These are phyloP conservation scores for Colletotrichum sp. DNA, from an alignment of 2,329 filamentous ascomycete species.

Conservation along the genomic window DNA sequence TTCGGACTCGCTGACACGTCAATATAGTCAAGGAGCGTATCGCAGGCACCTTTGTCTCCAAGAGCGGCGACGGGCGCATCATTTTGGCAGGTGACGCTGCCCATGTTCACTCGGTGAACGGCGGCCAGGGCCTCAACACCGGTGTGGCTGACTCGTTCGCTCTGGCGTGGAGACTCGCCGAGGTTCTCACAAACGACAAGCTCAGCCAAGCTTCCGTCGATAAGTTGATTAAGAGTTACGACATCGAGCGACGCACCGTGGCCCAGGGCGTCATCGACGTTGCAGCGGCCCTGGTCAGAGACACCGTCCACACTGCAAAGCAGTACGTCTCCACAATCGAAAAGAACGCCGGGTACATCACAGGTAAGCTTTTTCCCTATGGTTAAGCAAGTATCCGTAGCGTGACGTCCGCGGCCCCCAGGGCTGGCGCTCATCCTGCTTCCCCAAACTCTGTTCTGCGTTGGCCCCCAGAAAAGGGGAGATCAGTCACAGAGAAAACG, in stretches of 20 bases:
- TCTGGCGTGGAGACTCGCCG: constrained; percentile 56
- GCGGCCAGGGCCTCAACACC: constrained; percentile 57
- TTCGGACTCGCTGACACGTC: not conserved
- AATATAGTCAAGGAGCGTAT: constrained; percentile 52
- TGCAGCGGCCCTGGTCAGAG: constrained; percentile 49
- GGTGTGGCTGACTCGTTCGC: constrained; percentile 56
- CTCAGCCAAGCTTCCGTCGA: constrained; percentile 25
- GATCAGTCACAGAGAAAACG: not conserved
- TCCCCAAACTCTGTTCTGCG: not conserved
- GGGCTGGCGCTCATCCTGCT: not conserved
- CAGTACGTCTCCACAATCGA: constrained; percentile 52
- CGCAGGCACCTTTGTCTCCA: constrained; percentile 51
- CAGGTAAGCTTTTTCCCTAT: constrained; percentile 32
- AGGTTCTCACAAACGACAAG: constrained; percentile 27
- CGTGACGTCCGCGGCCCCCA: not conserved
- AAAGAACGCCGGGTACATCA: constrained; percentile 53
- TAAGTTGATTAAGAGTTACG: constrained; percentile 45
- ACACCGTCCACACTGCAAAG: constrained; percentile 47
- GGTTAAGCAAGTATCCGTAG: not conserved
- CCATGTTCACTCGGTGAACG: constrained; percentile 52
- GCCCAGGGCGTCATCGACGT: constrained; percentile 52
- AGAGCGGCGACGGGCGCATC: constrained; percentile 43
- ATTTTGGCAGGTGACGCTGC: constrained; percentile 56
- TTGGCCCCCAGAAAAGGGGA: not conserved
- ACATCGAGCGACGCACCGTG: constrained; percentile 46